Conservation (phyloP, 2,329 filamentous ascomycete genomes). For the Cladosporium cucumerinum region DNA sequence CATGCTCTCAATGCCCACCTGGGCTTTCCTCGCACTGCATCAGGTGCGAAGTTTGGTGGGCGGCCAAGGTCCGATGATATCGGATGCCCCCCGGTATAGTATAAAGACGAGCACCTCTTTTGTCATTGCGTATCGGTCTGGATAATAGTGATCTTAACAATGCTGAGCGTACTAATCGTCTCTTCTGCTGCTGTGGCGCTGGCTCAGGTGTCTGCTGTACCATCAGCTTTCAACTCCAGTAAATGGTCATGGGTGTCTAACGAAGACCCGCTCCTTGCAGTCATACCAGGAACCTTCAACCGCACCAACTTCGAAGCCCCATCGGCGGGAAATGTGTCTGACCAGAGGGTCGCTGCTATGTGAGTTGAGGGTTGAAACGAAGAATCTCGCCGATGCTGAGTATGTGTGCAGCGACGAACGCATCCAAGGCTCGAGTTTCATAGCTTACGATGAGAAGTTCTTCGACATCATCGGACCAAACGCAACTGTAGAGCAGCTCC, state of each 20-base stretch:
- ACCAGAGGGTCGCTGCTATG: conserved; percentile 1
- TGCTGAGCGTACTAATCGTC: not conserved
- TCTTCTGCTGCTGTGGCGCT: not conserved
- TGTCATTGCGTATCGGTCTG: not conserved
- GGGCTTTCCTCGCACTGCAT: not conserved
- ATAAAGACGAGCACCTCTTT: not conserved
- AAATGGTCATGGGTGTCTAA: conserved; percentile 10
- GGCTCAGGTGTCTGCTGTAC: not conserved
- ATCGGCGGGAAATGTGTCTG: conserved; percentile 6
- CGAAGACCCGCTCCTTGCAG: conserved; percentile 4
- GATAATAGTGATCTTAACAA: not conserved
- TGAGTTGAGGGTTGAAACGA: not conserved
- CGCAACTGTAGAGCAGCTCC: conserved; percentile 26
- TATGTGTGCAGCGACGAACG: conserved; percentile 9
- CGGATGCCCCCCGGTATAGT: not conserved
- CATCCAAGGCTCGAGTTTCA: conserved; percentile 25
- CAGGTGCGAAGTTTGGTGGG: not conserved
- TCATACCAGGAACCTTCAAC: conserved; percentile 10
- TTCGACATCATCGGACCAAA: conserved; percentile 26
- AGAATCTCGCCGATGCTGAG: not conserved
- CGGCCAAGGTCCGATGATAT: conserved; percentile 5
- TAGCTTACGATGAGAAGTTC: conserved; percentile 28
- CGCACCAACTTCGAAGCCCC: conserved; percentile 11
- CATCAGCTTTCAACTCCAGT: not conserved
- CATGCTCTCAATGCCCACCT: not conserved